Evolutionary conservation across 2,329 filamentous ascomycete species (phyloP).

Genomic region (Talaromyces rugulosus): DNA sequence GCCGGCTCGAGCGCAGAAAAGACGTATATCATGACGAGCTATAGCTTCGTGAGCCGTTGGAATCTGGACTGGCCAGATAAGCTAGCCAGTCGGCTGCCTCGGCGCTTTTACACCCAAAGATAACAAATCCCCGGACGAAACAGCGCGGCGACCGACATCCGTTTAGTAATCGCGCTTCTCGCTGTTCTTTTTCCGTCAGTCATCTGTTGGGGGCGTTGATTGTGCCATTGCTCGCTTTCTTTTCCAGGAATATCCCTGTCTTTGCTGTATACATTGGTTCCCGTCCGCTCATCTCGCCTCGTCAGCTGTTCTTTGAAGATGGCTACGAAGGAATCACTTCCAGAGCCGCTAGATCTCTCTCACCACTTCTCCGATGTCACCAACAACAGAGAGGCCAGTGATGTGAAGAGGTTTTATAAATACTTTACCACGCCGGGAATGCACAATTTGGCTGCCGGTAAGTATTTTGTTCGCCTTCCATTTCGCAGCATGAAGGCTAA

Average conservation of each 20-base stretch:
- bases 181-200: not conserved
- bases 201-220: not conserved
- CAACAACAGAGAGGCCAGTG: conserved; percentile 59
- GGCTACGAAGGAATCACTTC: not conserved
- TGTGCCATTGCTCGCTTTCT: not conserved
- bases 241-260: not conserved
- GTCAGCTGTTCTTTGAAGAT: not conserved
- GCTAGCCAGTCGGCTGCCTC: not conserved
- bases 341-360: conserved; percentile 64
- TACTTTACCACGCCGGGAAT: conserved; percentile 67
- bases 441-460: conserved; percentile 58
- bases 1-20: not conserved
- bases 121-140: not conserved
- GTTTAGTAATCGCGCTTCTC: not conserved
- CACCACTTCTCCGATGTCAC: conserved; percentile 73
- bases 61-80: not conserved
- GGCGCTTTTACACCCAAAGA: not conserved
- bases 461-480: conserved; percentile 8
- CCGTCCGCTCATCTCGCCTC: not conserved
- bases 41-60: not conserved
- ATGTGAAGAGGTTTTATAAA: conserved; percentile 79
- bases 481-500: not conserved
- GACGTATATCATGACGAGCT: not conserved
- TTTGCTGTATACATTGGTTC: not conserved
- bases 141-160: not conserved